Evolutionary conservation across 1,139 yeast species (phyloP).

Genomic region (Pichia sp.): DNA sequence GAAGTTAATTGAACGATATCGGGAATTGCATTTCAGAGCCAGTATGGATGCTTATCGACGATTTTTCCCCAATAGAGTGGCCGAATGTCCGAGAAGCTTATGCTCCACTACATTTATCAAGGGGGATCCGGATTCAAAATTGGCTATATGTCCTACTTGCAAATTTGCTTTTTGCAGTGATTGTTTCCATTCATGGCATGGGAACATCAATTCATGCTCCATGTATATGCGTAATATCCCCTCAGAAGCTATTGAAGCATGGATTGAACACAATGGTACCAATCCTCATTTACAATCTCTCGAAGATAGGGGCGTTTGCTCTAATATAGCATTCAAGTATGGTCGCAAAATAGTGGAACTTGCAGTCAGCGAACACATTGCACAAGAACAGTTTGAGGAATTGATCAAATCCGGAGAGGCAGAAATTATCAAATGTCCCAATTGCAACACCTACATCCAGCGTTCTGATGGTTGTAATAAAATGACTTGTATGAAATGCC

Average conservation of each 20-base stretch:
- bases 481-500: slow-evolving; percentile 52
- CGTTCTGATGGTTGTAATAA: slow-evolving; percentile 63
- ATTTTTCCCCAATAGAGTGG: slow-evolving; percentile 43
- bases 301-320: slow-evolving; percentile 18
- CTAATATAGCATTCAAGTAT: slow-evolving; percentile 38
- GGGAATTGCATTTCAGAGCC: slow-evolving; percentile 31
- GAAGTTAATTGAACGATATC: slow-evolving; percentile 34
- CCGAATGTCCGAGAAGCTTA: slow-evolving; percentile 42
- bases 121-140: slow-evolving; percentile 41
- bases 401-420: slow-evolving; percentile 36
- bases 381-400: slow-evolving; percentile 43
- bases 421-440: slow-evolving; percentile 46
- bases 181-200: slow-evolving; percentile 65
- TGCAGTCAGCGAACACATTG: slow-evolving; percentile 39
- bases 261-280: slow-evolving; percentile 26
- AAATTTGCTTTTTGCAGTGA: slow-evolving; percentile 51
- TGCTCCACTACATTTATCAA: slow-evolving; percentile 42
- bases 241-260: slow-evolving; percentile 34
- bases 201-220: slow-evolving; percentile 42
- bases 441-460: slow-evolving; percentile 47
- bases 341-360: slow-evolving; percentile 40
- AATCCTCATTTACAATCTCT: slow-evolving; percentile 21
- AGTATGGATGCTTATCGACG: slow-evolving; percentile 40
- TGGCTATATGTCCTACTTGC: slow-evolving; percentile 49
- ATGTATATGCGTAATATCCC: slow-evolving; percentile 34